Evolutionary conservation across 768 basidiomycete species (phyloP).

Genomic region (Cystofilobasidium macerans): DNA sequence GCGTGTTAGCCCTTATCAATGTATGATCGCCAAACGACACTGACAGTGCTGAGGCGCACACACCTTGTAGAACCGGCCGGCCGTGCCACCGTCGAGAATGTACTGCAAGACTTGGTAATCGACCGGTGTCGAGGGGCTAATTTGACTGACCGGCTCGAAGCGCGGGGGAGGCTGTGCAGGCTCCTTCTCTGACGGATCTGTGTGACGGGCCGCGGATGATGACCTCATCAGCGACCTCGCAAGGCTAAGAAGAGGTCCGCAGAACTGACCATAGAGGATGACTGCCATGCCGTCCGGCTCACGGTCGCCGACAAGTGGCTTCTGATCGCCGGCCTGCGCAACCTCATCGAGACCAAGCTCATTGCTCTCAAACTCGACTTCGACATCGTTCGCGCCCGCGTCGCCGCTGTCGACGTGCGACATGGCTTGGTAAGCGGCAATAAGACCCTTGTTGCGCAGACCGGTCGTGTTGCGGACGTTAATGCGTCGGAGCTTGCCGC

Average conservation of each 20-base stretch:
- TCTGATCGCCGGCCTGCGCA: neutral
- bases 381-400: neutral
- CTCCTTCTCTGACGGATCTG: neutral
- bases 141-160: neutral
- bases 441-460: neutral
- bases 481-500: neutral
- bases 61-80: neutral
- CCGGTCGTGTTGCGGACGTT: constrained; percentile 1
- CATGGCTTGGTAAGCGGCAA: neutral
- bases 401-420: neutral
- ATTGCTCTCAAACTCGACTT: neutral
- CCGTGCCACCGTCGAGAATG: neutral
- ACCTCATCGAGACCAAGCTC: neutral
- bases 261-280: neutral
- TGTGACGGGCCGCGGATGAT: neutral
- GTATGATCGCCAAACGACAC: too few relatives aligned
- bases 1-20: neutral
- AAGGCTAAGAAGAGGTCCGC: neutral
- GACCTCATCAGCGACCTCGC: neutral
- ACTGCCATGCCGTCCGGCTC: neutral
- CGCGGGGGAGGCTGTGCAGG: neutral
- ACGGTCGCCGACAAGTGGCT: neutral
- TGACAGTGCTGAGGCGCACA: neutral
- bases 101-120: neutral
- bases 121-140: neutral